phyloP scores from a whole-genome alignment of 345 rosid species.

The Cochlearia excelsa region DNA sequence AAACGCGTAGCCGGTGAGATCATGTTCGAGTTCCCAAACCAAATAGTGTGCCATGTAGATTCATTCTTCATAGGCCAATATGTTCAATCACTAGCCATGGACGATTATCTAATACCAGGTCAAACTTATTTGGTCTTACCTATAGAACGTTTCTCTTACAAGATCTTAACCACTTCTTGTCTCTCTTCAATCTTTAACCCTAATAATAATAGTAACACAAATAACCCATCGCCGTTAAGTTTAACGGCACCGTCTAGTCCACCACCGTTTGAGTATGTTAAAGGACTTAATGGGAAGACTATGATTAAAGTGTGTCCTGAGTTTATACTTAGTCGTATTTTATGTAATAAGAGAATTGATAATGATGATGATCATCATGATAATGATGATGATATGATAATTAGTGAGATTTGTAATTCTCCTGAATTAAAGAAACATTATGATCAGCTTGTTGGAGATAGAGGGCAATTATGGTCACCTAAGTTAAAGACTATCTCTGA shows the following conservation, averaged over 20 bases:
- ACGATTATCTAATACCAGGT: slow-evolving; percentile 62
- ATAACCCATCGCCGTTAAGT: slow-evolving; percentile 30
- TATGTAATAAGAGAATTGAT: slow-evolving; percentile 20
- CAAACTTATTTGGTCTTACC: slow-evolving; percentile 83
- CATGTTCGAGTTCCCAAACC: slow-evolving; percentile 87
- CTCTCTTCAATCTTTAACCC: slow-evolving; percentile 51
- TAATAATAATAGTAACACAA: slow-evolving; percentile 13
- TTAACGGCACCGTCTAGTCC: slow-evolving; percentile 41
- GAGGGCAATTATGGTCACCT: slow-evolving; percentile 79
- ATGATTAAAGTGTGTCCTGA: slow-evolving; percentile 55
- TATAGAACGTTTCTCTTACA: slow-evolving; percentile 53
- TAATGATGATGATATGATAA: not conserved
- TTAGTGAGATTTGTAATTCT: slow-evolving; percentile 60
- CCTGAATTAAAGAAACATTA: slow-evolving; percentile 94
- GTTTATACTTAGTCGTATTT: slow-evolving; percentile 45
- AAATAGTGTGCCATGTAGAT: slow-evolving; percentile 74
- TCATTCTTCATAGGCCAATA: slow-evolving; percentile 90
- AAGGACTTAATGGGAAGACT: slow-evolving; percentile 48
- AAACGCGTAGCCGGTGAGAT: slow-evolving; percentile 82
- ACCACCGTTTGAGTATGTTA: slow-evolving; percentile 54
- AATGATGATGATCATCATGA: not conserved
- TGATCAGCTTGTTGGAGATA: slow-evolving; percentile 64
- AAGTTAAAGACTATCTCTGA: slow-evolving; percentile 79
- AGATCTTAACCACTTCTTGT: slow-evolving; percentile 53
- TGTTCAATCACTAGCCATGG: slow-evolving; percentile 58